These are phyloP conservation scores for Leptographium radiaticola DNA, from an alignment of 2,329 filamentous ascomycete genomes.

Conservation along the genomic window DNA sequence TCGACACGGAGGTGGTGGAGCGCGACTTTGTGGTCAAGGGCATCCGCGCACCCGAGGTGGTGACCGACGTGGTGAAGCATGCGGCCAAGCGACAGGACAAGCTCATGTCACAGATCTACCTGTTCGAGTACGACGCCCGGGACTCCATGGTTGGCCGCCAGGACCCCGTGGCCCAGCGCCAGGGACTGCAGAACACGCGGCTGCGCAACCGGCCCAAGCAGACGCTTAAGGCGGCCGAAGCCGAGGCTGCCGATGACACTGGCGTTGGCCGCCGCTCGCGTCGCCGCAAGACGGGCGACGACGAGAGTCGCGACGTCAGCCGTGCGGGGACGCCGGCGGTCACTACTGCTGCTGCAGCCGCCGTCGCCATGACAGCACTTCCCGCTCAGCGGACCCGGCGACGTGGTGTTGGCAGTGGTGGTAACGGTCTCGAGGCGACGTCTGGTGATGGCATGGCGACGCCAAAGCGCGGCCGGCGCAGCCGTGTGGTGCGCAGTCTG, in stretches of 20 bases:
- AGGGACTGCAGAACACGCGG: slow-evolving; percentile 41
- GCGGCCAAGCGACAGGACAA: slow-evolving; percentile 37
- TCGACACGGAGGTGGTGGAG: slow-evolving; percentile 31
- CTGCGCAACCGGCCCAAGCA: slow-evolving; percentile 44
- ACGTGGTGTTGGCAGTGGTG: background rate
- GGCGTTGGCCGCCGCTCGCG: slow-evolving; percentile 27
- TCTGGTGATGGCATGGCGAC: background rate
- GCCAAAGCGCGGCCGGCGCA: slow-evolving; percentile 9
- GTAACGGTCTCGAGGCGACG: background rate
- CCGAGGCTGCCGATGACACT: slow-evolving; percentile 27
- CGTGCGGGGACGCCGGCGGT: slow-evolving; percentile 35
- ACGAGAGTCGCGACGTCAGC: slow-evolving; percentile 35
- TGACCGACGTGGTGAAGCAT: slow-evolving; percentile 31
- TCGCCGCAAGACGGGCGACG: slow-evolving; percentile 39
- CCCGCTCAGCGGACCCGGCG: background rate
- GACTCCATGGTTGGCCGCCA: slow-evolving; percentile 45
- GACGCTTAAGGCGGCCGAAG: slow-evolving; percentile 45
- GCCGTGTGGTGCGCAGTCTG: slow-evolving; percentile 8
- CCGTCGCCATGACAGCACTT: background rate
- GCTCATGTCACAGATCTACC: slow-evolving; percentile 45
- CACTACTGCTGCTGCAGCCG: background rate
- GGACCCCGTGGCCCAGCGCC: slow-evolving; percentile 40
- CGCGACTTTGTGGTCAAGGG: slow-evolving; percentile 40
- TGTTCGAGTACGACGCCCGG: slow-evolving; percentile 47
- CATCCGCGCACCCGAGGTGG: slow-evolving; percentile 30